A percentile compares a stretch with the other conserved stretches of the same genome.
Conservation (phyloP, 441 rosid species). For the Gossypium schwendimanii region DNA sequence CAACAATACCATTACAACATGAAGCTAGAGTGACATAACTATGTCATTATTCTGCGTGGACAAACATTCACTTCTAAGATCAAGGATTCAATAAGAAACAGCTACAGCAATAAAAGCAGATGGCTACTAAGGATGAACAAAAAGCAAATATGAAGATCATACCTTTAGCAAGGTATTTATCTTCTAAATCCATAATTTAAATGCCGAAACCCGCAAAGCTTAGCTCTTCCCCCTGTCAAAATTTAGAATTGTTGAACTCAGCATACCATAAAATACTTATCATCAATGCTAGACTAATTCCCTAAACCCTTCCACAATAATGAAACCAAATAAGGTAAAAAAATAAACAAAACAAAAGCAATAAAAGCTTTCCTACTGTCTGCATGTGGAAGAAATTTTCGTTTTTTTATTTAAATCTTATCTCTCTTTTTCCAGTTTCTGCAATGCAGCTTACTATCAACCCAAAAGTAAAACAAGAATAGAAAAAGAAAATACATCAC, state of each 20-base stretch:
- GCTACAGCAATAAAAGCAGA: conserved; percentile 1
- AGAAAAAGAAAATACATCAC: not conserved
- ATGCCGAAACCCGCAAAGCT: conserved; percentile 16
- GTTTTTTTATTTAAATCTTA: conserved; percentile 7
- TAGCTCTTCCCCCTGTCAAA: conserved; percentile 27
- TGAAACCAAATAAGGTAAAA: conserved; percentile 8
- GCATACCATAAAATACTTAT: not conserved
- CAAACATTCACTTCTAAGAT: not conserved
- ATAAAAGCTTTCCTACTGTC: not conserved
- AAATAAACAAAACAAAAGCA: not conserved
- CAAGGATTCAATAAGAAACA: not conserved
- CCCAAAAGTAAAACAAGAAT: not conserved
- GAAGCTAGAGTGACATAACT: not conserved
- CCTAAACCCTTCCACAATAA: not conserved
- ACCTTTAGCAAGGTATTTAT: conserved; percentile 44
- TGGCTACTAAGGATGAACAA: not conserved
- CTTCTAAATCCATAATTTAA: conserved; percentile 45
- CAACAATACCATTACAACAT: not conserved
- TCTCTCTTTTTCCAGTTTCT: not conserved
- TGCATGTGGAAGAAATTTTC: not conserved
- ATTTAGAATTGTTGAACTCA: conserved; percentile 9
- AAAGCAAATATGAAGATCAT: conserved; percentile 14
- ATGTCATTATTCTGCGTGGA: not conserved
- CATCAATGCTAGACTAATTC: not conserved
- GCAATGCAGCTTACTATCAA: conserved; percentile 26